phyloP scores from a whole-genome alignment of 768 basidiomycete species.

The Boletus insuetus region DNA sequence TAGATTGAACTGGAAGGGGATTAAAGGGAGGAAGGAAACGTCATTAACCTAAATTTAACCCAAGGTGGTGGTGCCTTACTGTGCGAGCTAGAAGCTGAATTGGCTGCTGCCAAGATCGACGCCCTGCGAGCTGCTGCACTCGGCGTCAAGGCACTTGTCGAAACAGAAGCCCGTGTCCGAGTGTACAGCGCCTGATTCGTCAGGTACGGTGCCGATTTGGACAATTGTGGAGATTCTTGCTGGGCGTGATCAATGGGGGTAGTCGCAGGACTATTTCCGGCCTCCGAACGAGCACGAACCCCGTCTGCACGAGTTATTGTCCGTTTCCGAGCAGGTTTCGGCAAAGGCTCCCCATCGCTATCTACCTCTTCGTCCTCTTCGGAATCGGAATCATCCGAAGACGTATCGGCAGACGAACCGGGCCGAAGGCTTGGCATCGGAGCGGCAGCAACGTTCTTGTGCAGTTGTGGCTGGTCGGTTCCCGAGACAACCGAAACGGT shows the following conservation, averaged over 20 bases:
- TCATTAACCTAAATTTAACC: background rate
- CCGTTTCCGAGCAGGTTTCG: constrained; percentile 33
- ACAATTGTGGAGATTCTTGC: constrained; percentile 7
- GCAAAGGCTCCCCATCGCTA: constrained; percentile 32
- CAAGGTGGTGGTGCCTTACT: constrained; percentile 26
- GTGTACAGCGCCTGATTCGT: background rate
- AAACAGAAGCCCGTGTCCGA: constrained; percentile 51
- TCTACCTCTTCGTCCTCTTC: constrained; percentile 37
- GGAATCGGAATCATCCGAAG: constrained; percentile 37
- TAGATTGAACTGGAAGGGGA: constrained; percentile 3
- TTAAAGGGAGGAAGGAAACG: background rate
- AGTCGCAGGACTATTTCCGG: constrained; percentile 12
- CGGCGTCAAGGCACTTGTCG: constrained; percentile 56
- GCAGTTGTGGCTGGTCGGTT: constrained; percentile 12
- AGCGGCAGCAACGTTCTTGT: constrained; percentile 7
- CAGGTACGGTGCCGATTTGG: constrained; percentile 33
- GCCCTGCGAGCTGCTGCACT: constrained; percentile 51
- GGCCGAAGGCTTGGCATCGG: constrained; percentile 11
- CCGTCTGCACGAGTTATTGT: constrained; percentile 29
- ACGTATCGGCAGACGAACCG: constrained; percentile 20
- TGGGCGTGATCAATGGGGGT: background rate
- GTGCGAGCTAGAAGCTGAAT: constrained; percentile 23
- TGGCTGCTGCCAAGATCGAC: constrained; percentile 36
- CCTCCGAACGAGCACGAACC: constrained; percentile 16
- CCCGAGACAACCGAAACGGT: constrained; percentile 26